Evolutionary conservation across 2,329 filamentous ascomycete species (phyloP).

Genomic region (Botrytis hyacinthi): DNA sequence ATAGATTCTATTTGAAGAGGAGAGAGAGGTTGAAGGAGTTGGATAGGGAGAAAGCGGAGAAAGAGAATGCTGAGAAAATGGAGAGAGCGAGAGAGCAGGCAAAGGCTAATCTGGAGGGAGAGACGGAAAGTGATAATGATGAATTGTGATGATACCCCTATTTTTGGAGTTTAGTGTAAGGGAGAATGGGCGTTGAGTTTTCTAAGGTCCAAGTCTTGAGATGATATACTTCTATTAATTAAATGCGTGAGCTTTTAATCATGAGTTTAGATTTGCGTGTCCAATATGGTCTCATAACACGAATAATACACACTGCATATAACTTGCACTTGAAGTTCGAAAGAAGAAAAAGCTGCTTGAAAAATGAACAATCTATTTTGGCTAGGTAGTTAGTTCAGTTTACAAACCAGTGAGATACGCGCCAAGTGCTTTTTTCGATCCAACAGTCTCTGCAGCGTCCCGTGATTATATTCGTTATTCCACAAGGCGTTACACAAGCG

Average conservation of each 20-base stretch:
- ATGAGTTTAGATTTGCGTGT: neutral
- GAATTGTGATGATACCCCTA: conserved; percentile 5
- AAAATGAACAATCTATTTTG: no score
- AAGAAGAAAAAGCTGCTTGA: neutral
- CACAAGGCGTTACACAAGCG: neutral
- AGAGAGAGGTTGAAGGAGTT: conserved; percentile 31
- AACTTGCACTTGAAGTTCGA: neutral
- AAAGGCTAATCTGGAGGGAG: neutral
- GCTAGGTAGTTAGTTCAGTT: neutral
- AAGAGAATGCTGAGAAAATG: neutral
- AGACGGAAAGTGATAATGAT: conserved; percentile 11
- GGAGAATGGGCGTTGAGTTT: neutral
- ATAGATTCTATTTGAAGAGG: conserved; percentile 73
- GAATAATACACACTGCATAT: neutral
- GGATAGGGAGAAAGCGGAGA: neutral
- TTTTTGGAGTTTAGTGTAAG: neutral
- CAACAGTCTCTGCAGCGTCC: neutral
- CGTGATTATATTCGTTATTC: neutral
- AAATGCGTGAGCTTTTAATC: neutral
- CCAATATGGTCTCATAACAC: neutral
- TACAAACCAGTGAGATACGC: neutral
- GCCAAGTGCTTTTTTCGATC: no score
- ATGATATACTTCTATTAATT: neutral
- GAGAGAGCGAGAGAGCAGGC: neutral
- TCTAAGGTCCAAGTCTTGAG: neutral